Conservation (phyloP, 192 early-diverging fungal genomes). For the Lobulomyces angularis region DNA sequence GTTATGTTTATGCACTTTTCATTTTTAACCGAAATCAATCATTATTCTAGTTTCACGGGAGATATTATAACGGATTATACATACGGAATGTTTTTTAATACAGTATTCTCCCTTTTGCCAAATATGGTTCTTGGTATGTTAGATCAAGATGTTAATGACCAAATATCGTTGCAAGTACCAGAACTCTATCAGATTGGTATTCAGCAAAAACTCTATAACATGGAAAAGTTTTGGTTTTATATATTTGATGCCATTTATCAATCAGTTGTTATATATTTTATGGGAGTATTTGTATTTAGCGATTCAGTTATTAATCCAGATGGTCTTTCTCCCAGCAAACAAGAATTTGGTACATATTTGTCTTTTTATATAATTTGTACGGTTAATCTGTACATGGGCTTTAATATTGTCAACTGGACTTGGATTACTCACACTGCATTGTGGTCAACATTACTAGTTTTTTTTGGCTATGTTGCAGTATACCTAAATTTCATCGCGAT, state of each 20-base stretch:
- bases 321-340: slow-evolving; percentile 40
- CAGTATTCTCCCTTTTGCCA: slow-evolving; percentile 79
- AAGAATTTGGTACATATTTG: slow-evolving; percentile 67
- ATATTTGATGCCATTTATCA: slow-evolving; percentile 87
- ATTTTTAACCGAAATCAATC: too few species aligned
- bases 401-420: slow-evolving; percentile 79
- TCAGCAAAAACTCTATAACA: slow-evolving; percentile 65
- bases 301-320: slow-evolving; percentile 31
- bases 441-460: slow-evolving; percentile 48
- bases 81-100: slow-evolving; percentile 86
- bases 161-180: slow-evolving; percentile 31
- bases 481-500: slow-evolving; percentile 38
- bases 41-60: slow-evolving; percentile 29
- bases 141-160: slow-evolving; percentile 62
- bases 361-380: slow-evolving; percentile 65
- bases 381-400: slow-evolving; percentile 65
- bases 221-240: slow-evolving; percentile 74
- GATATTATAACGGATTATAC: slow-evolving; percentile 51
- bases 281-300: slow-evolving; percentile 54
- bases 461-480: slow-evolving; percentile 52
- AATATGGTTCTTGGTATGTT: slow-evolving; percentile 44
- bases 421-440: slow-evolving; percentile 58
- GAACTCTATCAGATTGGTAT: slow-evolving; percentile 78
- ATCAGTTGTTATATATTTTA: slow-evolving; percentile 70
- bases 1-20: too few species aligned